phyloP scores from a whole-genome alignment of 352 stramenopile genomes.

The Globisporangium mamillatum region DNA sequence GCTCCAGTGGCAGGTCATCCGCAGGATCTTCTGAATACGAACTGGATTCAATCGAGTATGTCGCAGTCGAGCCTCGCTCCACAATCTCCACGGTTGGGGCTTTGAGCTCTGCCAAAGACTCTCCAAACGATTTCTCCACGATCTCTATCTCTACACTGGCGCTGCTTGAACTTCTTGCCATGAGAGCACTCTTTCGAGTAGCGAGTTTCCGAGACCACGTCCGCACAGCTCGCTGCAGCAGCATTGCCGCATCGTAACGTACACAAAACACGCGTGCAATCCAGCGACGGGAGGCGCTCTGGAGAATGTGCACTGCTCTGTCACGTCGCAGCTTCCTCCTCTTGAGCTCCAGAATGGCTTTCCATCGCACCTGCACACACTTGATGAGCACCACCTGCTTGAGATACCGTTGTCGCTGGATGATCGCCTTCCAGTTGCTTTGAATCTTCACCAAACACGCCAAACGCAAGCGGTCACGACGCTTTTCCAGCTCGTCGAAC shows the following conservation, averaged over 20 bases:
- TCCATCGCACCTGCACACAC: constrained; percentile 58
- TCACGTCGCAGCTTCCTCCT: constrained; percentile 28
- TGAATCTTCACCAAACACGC: constrained; percentile 40
- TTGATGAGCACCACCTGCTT: constrained; percentile 32
- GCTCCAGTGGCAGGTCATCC: constrained; percentile 17
- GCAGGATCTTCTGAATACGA: constrained; percentile 20
- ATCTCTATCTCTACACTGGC: background rate
- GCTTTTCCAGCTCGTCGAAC: constrained; percentile 63
- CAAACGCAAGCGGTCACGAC: constrained; percentile 32
- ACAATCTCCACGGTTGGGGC: constrained; percentile 9
- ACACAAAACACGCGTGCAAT: constrained; percentile 16
- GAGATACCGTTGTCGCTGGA: constrained; percentile 29
- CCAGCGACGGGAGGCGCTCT: constrained; percentile 36
- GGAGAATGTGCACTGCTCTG: constrained; percentile 32
- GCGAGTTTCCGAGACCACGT: constrained; percentile 22
- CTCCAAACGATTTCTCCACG: constrained; percentile 3
- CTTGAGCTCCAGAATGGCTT: constrained; percentile 48
- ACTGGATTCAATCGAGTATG: constrained; percentile 20
- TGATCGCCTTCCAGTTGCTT: constrained; percentile 39
- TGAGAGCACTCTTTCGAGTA: background rate
- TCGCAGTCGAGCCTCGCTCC: constrained; percentile 18
- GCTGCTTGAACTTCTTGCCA: background rate
- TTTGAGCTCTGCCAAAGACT: constrained; percentile 1
- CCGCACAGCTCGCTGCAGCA: constrained; percentile 34
- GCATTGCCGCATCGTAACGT: constrained; percentile 24